phyloP scores from a whole-genome alignment of 2,329 filamentous ascomycete genomes.

The Neonectria magnoliae region DNA sequence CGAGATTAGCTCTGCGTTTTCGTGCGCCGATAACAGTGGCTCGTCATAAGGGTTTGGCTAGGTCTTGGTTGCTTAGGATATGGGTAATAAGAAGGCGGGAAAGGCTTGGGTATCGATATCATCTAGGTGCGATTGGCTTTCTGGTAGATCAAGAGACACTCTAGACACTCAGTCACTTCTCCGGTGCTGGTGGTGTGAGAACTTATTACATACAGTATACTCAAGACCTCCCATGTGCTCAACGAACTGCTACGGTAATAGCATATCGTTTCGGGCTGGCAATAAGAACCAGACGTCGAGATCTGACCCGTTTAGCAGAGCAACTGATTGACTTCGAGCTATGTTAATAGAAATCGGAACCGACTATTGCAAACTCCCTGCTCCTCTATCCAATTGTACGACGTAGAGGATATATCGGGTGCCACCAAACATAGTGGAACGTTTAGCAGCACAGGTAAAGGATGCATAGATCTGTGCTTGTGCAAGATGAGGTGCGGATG shows the following conservation, averaged over 20 bases:
- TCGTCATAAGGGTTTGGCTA: background rate
- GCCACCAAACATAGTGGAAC: background rate
- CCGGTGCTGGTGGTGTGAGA: background rate
- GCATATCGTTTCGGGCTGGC: too few species aligned
- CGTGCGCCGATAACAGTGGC: slow-evolving; percentile 56
- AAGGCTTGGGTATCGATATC: background rate
- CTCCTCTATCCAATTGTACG: background rate
- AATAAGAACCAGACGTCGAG: too few species aligned
- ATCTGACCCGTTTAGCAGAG: too few species aligned
- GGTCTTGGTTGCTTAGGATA: too few species aligned
- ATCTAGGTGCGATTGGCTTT: background rate
- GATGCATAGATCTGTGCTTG: background rate
- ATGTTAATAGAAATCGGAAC: too few species aligned
- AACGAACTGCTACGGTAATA: too few species aligned
- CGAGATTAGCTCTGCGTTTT: slow-evolving; percentile 57
- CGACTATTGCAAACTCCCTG: background rate
- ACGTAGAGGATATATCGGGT: background rate
- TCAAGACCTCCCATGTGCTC: too few species aligned
- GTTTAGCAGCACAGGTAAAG: background rate
- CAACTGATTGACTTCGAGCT: too few species aligned
- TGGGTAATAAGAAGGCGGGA: background rate
- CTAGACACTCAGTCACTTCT: background rate
- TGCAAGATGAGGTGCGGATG: background rate
- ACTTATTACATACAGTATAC: too few species aligned
- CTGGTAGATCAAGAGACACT: background rate